Conservation (phyloP, 805 yeast genomes). For the Lachancea sp. region DNA sequence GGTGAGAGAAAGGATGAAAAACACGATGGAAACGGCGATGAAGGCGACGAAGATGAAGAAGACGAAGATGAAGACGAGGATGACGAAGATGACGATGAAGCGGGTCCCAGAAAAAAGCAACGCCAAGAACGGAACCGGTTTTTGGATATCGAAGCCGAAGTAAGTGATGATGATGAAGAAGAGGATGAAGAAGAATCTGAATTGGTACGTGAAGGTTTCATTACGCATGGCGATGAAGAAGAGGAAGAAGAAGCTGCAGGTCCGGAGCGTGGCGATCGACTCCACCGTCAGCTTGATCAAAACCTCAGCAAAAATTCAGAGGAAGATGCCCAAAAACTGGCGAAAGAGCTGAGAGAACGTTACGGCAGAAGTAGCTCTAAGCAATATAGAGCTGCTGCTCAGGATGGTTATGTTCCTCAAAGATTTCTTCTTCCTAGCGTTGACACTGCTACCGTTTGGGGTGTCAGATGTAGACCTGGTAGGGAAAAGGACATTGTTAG, state of each 20-base stretch:
- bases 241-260: slow-evolving; percentile 55
- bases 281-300: slow-evolving; percentile 88
- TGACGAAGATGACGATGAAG: slow-evolving; percentile 50
- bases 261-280: slow-evolving; percentile 54
- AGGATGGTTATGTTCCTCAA: slow-evolving; percentile 83
- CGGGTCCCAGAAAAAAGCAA: slow-evolving; percentile 40
- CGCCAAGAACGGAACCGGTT: slow-evolving; percentile 67
- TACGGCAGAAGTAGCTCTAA: slow-evolving; percentile 81
- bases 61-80: slow-evolving; percentile 51
- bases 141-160: slow-evolving; percentile 98
- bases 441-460: slow-evolving; percentile 94
- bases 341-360: slow-evolving; percentile 84
- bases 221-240: slow-evolving; percentile 49
- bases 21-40: slow-evolving; percentile 16
- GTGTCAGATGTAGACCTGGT: slow-evolving; percentile 88
- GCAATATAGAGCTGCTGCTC: slow-evolving; percentile 69
- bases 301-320: slow-evolving; percentile 81
- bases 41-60: slow-evolving; percentile 38
- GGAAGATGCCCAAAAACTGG: slow-evolving; percentile 90
- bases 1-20: slow-evolving; percentile 3
- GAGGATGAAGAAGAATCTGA: slow-evolving; percentile 96
- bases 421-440: slow-evolving; percentile 90
- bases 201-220: slow-evolving; percentile 72
- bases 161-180: slow-evolving; percentile 94
- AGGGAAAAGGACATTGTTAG: slow-evolving; percentile 87